Conservation (phyloP, 1,139 yeast species). For the Nakaseomyces glabratus region DNA sequence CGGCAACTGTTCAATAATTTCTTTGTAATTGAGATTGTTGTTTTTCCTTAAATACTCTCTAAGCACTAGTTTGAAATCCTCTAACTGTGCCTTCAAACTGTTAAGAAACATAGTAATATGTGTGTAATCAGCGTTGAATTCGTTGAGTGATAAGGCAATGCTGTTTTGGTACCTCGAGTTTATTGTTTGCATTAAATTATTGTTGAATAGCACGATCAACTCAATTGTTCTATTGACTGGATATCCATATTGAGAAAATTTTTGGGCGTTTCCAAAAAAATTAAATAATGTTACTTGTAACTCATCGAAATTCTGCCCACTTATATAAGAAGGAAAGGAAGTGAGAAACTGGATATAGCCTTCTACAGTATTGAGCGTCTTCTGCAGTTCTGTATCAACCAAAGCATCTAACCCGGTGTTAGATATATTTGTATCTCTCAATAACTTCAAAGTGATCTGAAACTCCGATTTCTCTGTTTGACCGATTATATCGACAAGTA, state of each 20-base stretch:
- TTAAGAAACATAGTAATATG: no score
- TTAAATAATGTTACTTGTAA: no score
- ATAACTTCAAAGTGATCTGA: constrained; percentile 30
- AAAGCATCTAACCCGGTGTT: not conserved
- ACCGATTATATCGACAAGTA: constrained; percentile 36
- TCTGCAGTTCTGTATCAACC: not conserved
- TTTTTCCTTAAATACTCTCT: constrained; percentile 6
- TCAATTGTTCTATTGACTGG: no score
- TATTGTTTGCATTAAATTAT: no score
- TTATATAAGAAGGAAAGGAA: not conserved
- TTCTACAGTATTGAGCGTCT: not conserved
- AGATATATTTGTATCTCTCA: constrained; percentile 6
- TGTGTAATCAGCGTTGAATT: no score
- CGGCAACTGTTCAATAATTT: constrained; percentile 1
- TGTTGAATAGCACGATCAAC: no score
- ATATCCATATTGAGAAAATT: no score
- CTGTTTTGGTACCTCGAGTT: no score
- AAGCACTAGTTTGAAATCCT: constrained; percentile 3
- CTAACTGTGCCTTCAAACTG: no score
- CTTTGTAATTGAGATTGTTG: not conserved
- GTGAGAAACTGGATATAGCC: not conserved
- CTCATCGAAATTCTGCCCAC: no score
- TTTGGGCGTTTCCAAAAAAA: no score
- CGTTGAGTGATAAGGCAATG: no score
- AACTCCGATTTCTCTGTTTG: constrained; percentile 37